Conservation (phyloP, 495 filamentous ascomycete genomes). For the Talaromyces liani region DNA sequence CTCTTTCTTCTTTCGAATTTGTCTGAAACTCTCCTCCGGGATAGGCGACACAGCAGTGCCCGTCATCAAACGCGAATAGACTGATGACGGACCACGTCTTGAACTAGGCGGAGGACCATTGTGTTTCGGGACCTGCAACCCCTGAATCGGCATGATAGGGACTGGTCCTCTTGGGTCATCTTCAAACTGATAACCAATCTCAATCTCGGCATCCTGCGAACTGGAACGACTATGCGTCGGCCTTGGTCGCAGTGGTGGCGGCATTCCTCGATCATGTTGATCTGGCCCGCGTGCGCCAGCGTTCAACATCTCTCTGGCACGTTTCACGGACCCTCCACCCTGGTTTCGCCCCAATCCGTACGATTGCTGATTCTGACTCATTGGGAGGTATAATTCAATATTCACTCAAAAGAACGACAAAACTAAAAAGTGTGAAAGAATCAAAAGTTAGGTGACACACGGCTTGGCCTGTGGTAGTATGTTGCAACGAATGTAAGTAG, state of each 20-base stretch:
- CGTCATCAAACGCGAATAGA: constrained; percentile 44
- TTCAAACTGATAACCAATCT: constrained; percentile 8
- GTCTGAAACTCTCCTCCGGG: constrained; percentile 65
- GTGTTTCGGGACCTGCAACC: constrained; percentile 4
- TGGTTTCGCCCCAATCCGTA: background rate
- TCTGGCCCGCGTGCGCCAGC: constrained; percentile 36
- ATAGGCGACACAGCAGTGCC: constrained; percentile 81
- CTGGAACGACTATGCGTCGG: constrained; percentile 12
- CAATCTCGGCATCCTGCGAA: constrained; percentile 9
- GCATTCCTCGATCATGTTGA: constrained; percentile 10
- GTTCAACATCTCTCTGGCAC: constrained; percentile 45
- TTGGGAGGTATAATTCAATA: background rate
- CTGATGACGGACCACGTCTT: constrained; percentile 65
- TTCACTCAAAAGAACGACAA: background rate
- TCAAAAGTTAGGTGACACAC: background rate
- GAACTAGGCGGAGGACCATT: constrained; percentile 47
- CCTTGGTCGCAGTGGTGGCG: constrained; percentile 20
- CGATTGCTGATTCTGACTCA: constrained; percentile 4
- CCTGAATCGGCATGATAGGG: constrained; percentile 6
- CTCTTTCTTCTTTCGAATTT: constrained; percentile 42
- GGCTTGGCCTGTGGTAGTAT: background rate
- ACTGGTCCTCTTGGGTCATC: constrained; percentile 5
- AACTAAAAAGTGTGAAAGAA: background rate
- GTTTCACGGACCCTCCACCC: constrained; percentile 33
- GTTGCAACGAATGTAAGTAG: background rate